A percentile compares a stretch with the other conserved stretches of the same genome.
Evolutionary conservation across 1,284 basidiomycete species (phyloP).

Genomic region (Cryptococcus maquisensis): DNA sequence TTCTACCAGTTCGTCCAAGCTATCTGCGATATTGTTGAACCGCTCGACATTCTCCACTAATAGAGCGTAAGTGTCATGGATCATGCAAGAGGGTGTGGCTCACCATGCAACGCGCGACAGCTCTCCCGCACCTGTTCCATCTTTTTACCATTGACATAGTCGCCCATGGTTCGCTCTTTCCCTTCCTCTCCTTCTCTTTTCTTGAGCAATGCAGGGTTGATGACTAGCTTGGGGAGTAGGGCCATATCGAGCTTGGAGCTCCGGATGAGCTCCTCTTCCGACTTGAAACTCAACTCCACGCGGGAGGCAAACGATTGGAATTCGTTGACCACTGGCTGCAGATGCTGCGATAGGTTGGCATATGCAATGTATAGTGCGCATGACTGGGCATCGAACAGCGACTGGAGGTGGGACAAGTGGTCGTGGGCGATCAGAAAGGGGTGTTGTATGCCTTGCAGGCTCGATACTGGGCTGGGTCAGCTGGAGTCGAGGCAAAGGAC

Average conservation of each 20-base stretch:
- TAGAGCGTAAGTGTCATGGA: background rate
- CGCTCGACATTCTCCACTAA: slow-evolving; percentile 32
- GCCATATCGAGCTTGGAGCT: slow-evolving; percentile 37
- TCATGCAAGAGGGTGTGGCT: too few relatives aligned
- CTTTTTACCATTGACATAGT: slow-evolving; percentile 42
- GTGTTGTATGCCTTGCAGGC: slow-evolving; percentile 22
- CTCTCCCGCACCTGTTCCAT: slow-evolving; percentile 45
- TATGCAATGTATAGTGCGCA: slow-evolving; percentile 41
- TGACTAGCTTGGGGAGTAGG: slow-evolving; percentile 34
- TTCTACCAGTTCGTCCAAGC: slow-evolving; percentile 58
- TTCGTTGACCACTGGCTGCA: slow-evolving; percentile 35
- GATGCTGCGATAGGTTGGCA: slow-evolving; percentile 37
- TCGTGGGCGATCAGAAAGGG: slow-evolving; percentile 42
- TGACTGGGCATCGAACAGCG: slow-evolving; percentile 39
- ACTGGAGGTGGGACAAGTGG: slow-evolving; percentile 40
- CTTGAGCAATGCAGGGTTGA: slow-evolving; percentile 36
- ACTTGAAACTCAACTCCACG: slow-evolving; percentile 30
- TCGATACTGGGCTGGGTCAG: background rate
- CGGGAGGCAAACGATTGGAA: slow-evolving; percentile 30
- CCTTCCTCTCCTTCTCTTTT: slow-evolving; percentile 27
- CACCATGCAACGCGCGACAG: slow-evolving; percentile 36
- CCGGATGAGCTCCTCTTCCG: slow-evolving; percentile 32
- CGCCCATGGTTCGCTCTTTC: slow-evolving; percentile 37
- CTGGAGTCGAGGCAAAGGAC: background rate
- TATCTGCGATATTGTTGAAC: slow-evolving; percentile 27